Percentiles rank a stretch among this genome's conserved stretches.
phyloP scores from a whole-genome alignment of 2,329 filamentous ascomycete genomes.

The Fusarium abutilonis region DNA sequence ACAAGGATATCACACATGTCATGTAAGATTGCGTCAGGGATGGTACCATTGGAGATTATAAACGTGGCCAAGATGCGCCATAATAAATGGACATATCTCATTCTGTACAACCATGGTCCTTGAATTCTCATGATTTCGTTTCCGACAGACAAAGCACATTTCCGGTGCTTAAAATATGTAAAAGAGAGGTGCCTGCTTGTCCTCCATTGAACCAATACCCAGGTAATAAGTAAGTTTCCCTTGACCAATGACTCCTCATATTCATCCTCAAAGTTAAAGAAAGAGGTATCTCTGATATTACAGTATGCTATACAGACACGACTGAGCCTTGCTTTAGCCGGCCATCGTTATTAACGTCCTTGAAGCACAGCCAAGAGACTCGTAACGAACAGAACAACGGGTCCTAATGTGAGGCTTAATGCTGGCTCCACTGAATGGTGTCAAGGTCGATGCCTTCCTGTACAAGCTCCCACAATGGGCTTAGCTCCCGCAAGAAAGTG shows the following conservation, averaged over 20 bases:
- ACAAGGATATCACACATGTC: not conserved
- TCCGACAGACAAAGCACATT: slow-evolving; percentile 18
- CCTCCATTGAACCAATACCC: slow-evolving; percentile 27
- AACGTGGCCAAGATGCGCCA: slow-evolving; percentile 28
- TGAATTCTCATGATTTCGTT: slow-evolving; percentile 18
- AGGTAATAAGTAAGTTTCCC: slow-evolving; percentile 26
- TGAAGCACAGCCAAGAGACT: slow-evolving; percentile 8
- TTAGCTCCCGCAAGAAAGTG: slow-evolving; percentile 91
- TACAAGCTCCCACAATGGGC: slow-evolving; percentile 95
- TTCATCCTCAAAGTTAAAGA: slow-evolving; percentile 41
- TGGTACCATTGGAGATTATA: slow-evolving; percentile 14
- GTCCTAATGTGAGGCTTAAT: slow-evolving; percentile 62
- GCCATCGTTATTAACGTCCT: slow-evolving; percentile 25
- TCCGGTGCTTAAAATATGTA: slow-evolving; percentile 14
- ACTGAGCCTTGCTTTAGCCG: slow-evolving; percentile 37
- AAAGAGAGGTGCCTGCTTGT: slow-evolving; percentile 23
- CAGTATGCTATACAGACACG: slow-evolving; percentile 49
- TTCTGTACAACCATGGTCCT: slow-evolving; percentile 31
- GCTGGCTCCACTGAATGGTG: slow-evolving; percentile 98
- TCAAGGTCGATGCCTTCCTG: slow-evolving; percentile 96
- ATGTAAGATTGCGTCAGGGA: slow-evolving; percentile 25
- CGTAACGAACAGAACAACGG: slow-evolving; percentile 1
- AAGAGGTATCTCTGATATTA: slow-evolving; percentile 50
- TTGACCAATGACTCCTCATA: slow-evolving; percentile 39
- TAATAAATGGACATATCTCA: slow-evolving; percentile 39